Evolutionary conservation across 2,329 filamentous ascomycete species (phyloP).

Genomic region (Scolecobasidium constrictum): DNA sequence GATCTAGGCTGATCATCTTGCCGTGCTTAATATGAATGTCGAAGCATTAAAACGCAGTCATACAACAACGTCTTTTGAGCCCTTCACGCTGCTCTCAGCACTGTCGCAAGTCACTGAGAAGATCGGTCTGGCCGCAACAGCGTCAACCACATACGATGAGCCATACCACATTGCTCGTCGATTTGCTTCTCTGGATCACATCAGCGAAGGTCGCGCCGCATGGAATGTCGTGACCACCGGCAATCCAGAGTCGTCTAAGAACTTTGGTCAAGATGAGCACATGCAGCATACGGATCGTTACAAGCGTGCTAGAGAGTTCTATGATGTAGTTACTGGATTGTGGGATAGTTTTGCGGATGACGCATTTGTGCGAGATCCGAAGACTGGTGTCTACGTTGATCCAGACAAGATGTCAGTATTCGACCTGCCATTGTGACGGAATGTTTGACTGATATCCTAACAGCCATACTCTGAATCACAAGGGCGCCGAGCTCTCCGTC

Average conservation of each 20-base stretch:
- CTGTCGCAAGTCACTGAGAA: slow-evolving; percentile 37
- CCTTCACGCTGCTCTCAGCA: slow-evolving; percentile 41
- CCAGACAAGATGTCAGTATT: slow-evolving; percentile 41
- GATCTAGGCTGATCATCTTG: slow-evolving; percentile 43
- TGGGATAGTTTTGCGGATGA: slow-evolving; percentile 48
- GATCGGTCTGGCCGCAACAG: slow-evolving; percentile 44
- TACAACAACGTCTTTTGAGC: slow-evolving; percentile 48
- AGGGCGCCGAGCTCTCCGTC: slow-evolving; percentile 34
- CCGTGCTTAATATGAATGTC: slow-evolving; percentile 45
- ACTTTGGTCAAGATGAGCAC: slow-evolving; percentile 41
- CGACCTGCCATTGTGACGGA: too few relatives aligned
- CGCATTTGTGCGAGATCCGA: slow-evolving; percentile 38
- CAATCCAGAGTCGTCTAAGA: slow-evolving; percentile 42
- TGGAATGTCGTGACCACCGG: slow-evolving; percentile 46
- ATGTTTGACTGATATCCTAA: too few relatives aligned
- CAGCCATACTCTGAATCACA: slow-evolving; percentile 43
- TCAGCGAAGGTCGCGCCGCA: slow-evolving; percentile 39
- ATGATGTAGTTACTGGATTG: slow-evolving; percentile 41
- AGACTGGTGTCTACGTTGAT: slow-evolving; percentile 39
- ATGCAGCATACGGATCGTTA: slow-evolving; percentile 39
- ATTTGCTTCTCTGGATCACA: slow-evolving; percentile 43
- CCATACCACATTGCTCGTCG: slow-evolving; percentile 44
- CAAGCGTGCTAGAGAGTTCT: slow-evolving; percentile 41
- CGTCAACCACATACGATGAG: slow-evolving; percentile 43
- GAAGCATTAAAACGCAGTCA: slow-evolving; percentile 48